Base-by-base conservation (phyloP, 1,139 yeast species). In the Debaryomyces fabryi region DNA sequence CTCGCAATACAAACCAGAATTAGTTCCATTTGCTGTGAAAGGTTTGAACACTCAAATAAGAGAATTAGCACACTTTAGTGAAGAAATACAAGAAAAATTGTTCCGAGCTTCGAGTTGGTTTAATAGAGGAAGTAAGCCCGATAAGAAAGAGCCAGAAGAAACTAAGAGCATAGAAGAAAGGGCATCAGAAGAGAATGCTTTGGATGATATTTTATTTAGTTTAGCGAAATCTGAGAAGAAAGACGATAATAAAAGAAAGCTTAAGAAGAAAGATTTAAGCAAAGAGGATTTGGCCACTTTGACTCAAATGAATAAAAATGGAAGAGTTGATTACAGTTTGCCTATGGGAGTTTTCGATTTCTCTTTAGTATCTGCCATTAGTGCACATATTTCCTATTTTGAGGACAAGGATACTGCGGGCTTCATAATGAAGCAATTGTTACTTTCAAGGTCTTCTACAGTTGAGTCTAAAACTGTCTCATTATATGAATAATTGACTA, bases 381-480 rank as follows among this genome's bases (percentile, higher is more conserved):
- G 88, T 49, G 90, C 97, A 0, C 99, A 93, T 67, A 83, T 89
- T 9, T 83, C 91, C 42, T 93, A 93, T 64, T 87, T 92, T 64
- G 96, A 90, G 60, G 96, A 90, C 58, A 79, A 83, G 47, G 92
- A 91, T 58, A 83, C 93, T 24, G 93, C 96, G 0, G 88, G 86
- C 1, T 91, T 92, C 57, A 67, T 92, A 4, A 68, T 92, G 64
- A 74, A 73, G 47, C 87, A 86, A 58, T 62, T 83, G 1, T 59
- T 76, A 42, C 53, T 65, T 2, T 50, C 59, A 6, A 48, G 58
- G 6, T 49, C 53, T 16, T 54, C 54, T 4, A 60, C 65, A 4
- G 64, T 64, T 9, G 57, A 59, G 15, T 47, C 58, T 7, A 65
- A 65, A 49, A 55, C 58, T 8, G 76, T 71, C 2, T 47, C 58